Percentiles rank a stretch among this genome's conserved stretches.
Conservation (phyloP, 768 basidiomycete genomes). For the Boletus pseudopeckii region DNA sequence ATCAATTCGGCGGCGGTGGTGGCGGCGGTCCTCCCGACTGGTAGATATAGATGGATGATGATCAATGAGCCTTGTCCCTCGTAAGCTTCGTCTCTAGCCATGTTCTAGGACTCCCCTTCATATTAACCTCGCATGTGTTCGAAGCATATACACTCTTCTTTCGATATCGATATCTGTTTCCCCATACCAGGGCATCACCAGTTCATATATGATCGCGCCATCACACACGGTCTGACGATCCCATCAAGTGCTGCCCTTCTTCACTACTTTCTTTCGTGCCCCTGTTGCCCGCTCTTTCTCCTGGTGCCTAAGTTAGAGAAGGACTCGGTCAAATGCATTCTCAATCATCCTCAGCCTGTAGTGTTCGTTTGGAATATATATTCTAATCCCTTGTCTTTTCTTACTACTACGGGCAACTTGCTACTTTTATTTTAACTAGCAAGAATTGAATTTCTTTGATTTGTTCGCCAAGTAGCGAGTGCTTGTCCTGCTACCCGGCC, state of each 20-base stretch:
- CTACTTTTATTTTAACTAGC: neutral
- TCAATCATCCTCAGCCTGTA: conserved; percentile 8
- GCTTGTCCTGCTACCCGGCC: too few species aligned
- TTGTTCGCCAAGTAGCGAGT: too few species aligned
- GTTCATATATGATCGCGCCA: conserved; percentile 10
- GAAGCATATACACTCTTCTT: conserved; percentile 1
- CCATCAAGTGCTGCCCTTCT: neutral
- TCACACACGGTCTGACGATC: conserved; percentile 3
- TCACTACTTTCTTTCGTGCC: conserved; percentile 1
- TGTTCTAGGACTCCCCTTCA: neutral
- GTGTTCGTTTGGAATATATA: conserved; percentile 2
- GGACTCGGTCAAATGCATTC: conserved; percentile 4
- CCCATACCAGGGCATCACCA: conserved; percentile 9
- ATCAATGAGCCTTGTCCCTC: neutral
- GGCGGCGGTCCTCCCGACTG: conserved; percentile 24
- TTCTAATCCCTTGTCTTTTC: neutral
- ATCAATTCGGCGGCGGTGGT: conserved; percentile 20
- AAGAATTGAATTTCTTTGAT: neutral
- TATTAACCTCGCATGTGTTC: conserved; percentile 2
- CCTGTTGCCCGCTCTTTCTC: conserved; percentile 6
- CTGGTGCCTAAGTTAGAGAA: neutral
- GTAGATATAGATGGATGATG: conserved; percentile 20
- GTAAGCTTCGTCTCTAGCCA: conserved; percentile 8
- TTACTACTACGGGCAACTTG: neutral
- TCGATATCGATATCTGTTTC: neutral